Evolutionary conservation across 2,329 filamentous ascomycete genomes (phyloP), one percentile per base, ranked within the genome.

Genomic region (Phyllosticta citrichinensis): DNA sequence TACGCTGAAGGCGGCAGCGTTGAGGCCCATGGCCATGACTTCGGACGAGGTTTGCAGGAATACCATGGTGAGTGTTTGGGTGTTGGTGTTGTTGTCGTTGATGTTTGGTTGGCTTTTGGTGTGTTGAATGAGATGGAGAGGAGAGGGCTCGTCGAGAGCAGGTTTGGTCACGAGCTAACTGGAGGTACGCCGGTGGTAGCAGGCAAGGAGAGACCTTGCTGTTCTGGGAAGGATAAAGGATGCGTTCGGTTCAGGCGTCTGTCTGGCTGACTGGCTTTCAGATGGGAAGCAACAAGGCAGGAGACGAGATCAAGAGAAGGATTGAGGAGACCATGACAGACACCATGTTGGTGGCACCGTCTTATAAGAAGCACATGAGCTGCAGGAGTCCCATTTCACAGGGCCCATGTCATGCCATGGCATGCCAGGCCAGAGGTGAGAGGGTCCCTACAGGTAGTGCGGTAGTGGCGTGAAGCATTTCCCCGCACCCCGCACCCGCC

Each of bases 41-140:
- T 61, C 59, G 2, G 59, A 61, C 12, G 59, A 61, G 47, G 59
- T 47, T 30, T 61, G 40, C 12, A 61, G 57, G n/a, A 35, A n/a
- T 10, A 50, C 12, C 58, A 30, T 50, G 17, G n/a, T 50, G 59
- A 35, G 50, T 61, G 54, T 5, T 60, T 27, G 22, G 22, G 22
- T 22, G n/a, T n/a, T n/a, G 35, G 17, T 58, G 51, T 24, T 50
- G 53, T 19, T 52, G 47, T 27, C 24, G 30, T 54, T 53, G 52
- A 8, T 33, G 33, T 52, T 30, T 61, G 58, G 52, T 40, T 61
- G 59, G 59, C 40, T 40, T 51, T 27, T 53, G 54, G n/a, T 5
- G 20, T 40, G 19, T 17, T 25, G 35, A 24, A 20, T 14, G 27
- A 35, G 22, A 11, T 53, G 4, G 27, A n/a, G 25, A 14, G 50